phyloP scores from a whole-genome alignment of 305 asterid genomes.

The Petunia hybrid region DNA sequence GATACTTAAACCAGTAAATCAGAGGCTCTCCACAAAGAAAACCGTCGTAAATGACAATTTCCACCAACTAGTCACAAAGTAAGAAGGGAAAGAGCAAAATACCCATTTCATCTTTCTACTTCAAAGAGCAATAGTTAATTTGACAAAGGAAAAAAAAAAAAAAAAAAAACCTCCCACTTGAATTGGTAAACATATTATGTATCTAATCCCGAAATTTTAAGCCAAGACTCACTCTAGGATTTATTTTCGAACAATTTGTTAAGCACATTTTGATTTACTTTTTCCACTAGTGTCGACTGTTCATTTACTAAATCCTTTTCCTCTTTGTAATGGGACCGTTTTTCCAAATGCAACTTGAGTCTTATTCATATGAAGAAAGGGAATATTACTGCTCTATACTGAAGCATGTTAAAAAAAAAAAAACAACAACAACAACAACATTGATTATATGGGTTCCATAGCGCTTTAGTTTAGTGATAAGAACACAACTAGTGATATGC shows the following conservation, averaged over 20 bases:
- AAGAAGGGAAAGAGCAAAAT: background rate
- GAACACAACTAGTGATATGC: too few species aligned
- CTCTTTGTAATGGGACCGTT: background rate
- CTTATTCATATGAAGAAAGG: background rate
- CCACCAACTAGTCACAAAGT: background rate
- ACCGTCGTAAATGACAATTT: background rate
- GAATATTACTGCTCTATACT: background rate
- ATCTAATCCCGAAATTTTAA: background rate
- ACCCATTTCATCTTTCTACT: background rate
- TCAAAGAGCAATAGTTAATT: background rate
- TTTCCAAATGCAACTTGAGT: background rate
- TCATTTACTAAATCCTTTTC: background rate
- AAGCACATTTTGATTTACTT: background rate
- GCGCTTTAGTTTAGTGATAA: too few species aligned
- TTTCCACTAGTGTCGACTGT: background rate
- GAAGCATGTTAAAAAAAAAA: background rate
- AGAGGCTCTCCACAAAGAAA: background rate
- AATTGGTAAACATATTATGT: background rate
- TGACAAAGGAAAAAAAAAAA: background rate
- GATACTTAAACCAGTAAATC: background rate
- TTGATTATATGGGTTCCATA: too few species aligned
- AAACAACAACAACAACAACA: too few species aligned
- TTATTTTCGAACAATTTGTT: background rate
- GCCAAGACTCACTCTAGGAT: background rate
- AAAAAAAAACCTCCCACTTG: background rate